Evolutionary conservation across 2,329 filamentous ascomycete species (phyloP).

Genomic region (Tolypocladium pustulatum): DNA sequence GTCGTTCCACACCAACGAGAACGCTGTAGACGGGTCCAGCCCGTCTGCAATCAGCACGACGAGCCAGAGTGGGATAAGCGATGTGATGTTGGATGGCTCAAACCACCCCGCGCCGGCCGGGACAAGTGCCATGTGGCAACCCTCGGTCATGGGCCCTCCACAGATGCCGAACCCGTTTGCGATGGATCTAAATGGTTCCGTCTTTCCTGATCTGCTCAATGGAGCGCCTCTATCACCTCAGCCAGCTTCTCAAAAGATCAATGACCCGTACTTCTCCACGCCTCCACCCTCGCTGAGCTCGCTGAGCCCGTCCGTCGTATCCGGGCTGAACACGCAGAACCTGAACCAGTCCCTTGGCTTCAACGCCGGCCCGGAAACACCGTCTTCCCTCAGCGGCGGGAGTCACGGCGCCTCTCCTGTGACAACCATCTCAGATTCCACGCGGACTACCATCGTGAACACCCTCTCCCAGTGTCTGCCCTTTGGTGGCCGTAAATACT

Average conservation of each 20-base stretch:
- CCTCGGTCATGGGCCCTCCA: conserved; percentile 57
- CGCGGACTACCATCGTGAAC: conserved; percentile 49
- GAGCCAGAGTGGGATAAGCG: conserved; percentile 84
- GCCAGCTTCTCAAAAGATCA: conserved; percentile 56
- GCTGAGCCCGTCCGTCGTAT: conserved; percentile 61
- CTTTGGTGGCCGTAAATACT: conserved; percentile 54
- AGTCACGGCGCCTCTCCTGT: conserved; percentile 47
- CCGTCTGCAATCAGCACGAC: conserved; percentile 93
- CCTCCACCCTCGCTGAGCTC: conserved; percentile 65
- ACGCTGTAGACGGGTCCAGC: conserved; percentile 82
- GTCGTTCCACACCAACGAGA: conserved; percentile 61
- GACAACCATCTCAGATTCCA: conserved; percentile 55
- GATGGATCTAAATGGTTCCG: conserved; percentile 62
- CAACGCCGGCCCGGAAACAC: conserved; percentile 57
- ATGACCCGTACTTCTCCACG: conserved; percentile 69
- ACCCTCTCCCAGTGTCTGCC: conserved; percentile 46
- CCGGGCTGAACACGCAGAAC: conserved; percentile 49
- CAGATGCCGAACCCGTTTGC: conserved; percentile 60
- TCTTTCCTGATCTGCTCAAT: conserved; percentile 68
- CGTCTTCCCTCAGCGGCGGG: conserved; percentile 59
- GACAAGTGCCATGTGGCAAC: conserved; percentile 57
- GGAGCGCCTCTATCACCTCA: conserved; percentile 69
- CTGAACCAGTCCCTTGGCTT: conserved; percentile 58
- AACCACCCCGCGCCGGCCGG: conserved; percentile 48
- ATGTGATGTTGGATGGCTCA: conserved; percentile 79